phyloP scores from a whole-genome alignment of 2,329 filamentous ascomycete genomes.

The Aspergillus sp. region DNA sequence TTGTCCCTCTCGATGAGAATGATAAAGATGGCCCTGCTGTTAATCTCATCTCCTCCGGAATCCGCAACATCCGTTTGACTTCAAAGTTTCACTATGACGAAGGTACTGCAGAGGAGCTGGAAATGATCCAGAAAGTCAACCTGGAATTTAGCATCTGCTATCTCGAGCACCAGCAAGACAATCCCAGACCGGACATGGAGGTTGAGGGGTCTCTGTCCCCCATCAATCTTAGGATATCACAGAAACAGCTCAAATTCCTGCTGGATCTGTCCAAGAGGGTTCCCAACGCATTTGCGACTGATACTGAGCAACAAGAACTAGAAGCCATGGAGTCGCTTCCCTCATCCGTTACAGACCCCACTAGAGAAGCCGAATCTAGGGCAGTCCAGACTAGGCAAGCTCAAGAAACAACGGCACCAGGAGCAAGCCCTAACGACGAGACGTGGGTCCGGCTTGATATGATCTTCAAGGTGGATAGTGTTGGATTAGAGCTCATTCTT shows the following conservation, averaged over 20 bases:
- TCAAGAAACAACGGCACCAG: slow-evolving; percentile 62
- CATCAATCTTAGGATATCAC: slow-evolving; percentile 84
- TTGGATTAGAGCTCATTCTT: slow-evolving; percentile 84
- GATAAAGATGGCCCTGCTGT: slow-evolving; percentile 67
- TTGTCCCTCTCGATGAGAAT: slow-evolving; percentile 79
- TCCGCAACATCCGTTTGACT: slow-evolving; percentile 87
- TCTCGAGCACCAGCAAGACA: slow-evolving; percentile 76
- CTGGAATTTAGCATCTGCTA: slow-evolving; percentile 90
- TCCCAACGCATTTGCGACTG: slow-evolving; percentile 80
- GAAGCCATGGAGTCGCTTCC: slow-evolving; percentile 75
- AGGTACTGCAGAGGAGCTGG: slow-evolving; percentile 76
- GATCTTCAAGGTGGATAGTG: slow-evolving; percentile 82
- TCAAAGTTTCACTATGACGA: slow-evolving; percentile 82
- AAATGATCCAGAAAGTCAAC: slow-evolving; percentile 97
- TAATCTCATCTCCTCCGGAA: slow-evolving; percentile 87
- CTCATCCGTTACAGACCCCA: slow-evolving; percentile 53
- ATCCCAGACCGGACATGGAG: slow-evolving; percentile 84
- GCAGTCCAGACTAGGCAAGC: slow-evolving; percentile 53
- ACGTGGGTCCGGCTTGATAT: slow-evolving; percentile 94
- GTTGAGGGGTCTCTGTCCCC: slow-evolving; percentile 91
- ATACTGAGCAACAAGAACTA: slow-evolving; percentile 69
- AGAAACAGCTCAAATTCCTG: slow-evolving; percentile 86
- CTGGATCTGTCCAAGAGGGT: slow-evolving; percentile 85
- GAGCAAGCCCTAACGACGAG: slow-evolving; percentile 67
- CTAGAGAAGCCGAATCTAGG: slow-evolving; percentile 52